Evolutionary conservation across 805 yeast genomes (phyloP).

Genomic region (Candida sithepensis): DNA sequence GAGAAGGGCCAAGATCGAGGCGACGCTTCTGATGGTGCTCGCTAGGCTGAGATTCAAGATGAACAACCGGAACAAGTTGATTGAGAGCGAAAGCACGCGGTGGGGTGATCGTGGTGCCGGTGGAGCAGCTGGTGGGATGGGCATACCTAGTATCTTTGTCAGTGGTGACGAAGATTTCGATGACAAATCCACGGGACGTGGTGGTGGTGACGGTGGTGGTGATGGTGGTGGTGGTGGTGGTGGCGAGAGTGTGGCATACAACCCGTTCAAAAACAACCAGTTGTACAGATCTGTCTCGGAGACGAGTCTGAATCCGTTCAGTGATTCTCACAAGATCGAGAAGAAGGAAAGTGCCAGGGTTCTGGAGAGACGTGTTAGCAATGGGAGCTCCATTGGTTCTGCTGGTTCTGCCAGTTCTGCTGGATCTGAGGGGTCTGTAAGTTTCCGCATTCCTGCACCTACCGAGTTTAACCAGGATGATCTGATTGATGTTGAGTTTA

Average conservation of each 20-base stretch:
- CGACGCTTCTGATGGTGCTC: conserved; percentile 45
- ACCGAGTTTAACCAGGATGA: conserved; percentile 3
- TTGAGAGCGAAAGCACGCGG: not conserved
- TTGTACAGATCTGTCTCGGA: conserved; percentile 25
- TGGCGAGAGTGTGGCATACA: conserved; percentile 4
- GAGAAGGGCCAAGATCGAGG: conserved; percentile 39
- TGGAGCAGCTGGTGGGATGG: not conserved
- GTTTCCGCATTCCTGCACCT: no score
- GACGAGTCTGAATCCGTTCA: conserved; percentile 28
- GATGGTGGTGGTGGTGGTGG: not conserved
- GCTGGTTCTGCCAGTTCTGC: no score
- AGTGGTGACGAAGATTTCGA: conserved; percentile 2
- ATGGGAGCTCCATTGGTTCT: no score
- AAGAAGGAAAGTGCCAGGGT: not conserved
- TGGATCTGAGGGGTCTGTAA: no score
- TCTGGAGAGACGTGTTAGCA: no score
- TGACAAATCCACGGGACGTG: no score
- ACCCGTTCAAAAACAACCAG: conserved; percentile 19
- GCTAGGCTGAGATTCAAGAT: conserved; percentile 44
- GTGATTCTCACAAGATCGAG: conserved; percentile 7
- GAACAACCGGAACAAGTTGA: conserved; percentile 12
- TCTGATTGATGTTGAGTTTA: conserved; percentile 8
- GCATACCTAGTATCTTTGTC: conserved; percentile 1
- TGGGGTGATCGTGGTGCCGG: not conserved
- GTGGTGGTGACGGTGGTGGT: conserved; percentile 1